phyloP scores from a whole-genome alignment of 2,329 filamentous ascomycete genomes.

The Fonsecaea pugnacius region DNA sequence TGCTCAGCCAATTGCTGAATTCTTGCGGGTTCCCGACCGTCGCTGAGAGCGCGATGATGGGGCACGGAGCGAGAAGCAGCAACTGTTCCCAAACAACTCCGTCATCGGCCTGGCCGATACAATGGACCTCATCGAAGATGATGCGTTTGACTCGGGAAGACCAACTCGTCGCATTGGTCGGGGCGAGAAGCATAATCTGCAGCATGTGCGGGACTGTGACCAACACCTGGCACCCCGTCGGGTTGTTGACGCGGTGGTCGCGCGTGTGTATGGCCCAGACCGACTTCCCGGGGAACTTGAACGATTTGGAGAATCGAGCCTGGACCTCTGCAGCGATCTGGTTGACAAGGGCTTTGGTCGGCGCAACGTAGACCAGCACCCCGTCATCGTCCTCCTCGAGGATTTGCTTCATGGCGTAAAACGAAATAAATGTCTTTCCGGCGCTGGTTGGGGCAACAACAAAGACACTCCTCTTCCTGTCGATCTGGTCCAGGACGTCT shows the following conservation, averaged over 20 bases:
- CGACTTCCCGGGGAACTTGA: neutral
- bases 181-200: neutral
- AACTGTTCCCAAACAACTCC: neutral
- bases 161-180: neutral
- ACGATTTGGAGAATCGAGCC: neutral
- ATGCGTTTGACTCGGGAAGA: neutral
- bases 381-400: neutral
- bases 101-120: neutral
- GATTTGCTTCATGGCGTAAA: neutral
- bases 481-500: conserved; percentile 1
- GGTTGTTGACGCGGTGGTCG: conserved; percentile 1
- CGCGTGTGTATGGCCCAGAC: conserved; percentile 1
- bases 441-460: neutral
- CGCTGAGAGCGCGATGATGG: neutral
- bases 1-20: neutral
- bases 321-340: neutral
- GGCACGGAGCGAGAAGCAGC: neutral
- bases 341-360: neutral
- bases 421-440: neutral
- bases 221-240: neutral
- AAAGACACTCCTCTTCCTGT: neutral
- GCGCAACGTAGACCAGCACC: neutral
- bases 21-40: neutral
- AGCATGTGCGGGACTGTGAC: neutral
- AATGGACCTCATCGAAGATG: conserved; percentile 1